Percentiles rank a stretch among this genome's conserved stretches.
phyloP scores from a whole-genome alignment of 495 filamentous ascomycete genomes.

The Filosporella fistucella region DNA sequence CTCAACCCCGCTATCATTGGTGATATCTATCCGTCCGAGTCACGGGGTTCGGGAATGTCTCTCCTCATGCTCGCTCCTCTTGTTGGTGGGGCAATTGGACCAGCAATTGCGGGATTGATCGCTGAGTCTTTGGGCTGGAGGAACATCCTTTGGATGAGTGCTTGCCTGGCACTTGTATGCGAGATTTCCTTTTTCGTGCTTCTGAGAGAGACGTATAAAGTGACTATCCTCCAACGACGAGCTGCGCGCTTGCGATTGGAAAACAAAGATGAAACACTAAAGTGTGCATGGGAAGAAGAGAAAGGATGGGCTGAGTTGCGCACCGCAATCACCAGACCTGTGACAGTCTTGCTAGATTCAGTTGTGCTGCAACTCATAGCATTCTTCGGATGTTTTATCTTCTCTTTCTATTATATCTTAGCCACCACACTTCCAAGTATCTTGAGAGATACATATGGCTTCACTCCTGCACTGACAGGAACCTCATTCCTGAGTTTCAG shows the following conservation, averaged over 20 bases:
- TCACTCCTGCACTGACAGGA: conserved; percentile 41
- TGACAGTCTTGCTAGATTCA: conserved; percentile 39
- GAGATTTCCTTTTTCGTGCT: conserved; percentile 35
- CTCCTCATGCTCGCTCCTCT: conserved; percentile 44
- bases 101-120: conserved; percentile 49
- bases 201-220: conserved; percentile 46
- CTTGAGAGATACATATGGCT: conserved; percentile 38
- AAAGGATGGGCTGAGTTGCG: conserved; percentile 17
- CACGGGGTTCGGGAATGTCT: conserved; percentile 47
- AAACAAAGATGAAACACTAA: conserved; percentile 34
- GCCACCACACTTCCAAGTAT: conserved; percentile 48
- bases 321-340: conserved; percentile 42
- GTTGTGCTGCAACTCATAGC: conserved; percentile 44
- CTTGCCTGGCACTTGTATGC: conserved; percentile 39
- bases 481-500: conserved; percentile 45
- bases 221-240: conserved; percentile 37
- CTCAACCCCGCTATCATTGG: conserved; percentile 55
- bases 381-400: conserved; percentile 43
- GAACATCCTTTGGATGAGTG: conserved; percentile 51
- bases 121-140: conserved; percentile 50
- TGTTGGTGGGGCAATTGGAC: conserved; percentile 38
- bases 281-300: conserved; percentile 37
- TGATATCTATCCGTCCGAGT: conserved; percentile 47
- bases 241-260: conserved; percentile 37
- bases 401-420: conserved; percentile 50